Evolutionary conservation across 2,329 filamentous ascomycete species (phyloP), one percentile per base, ranked within the genome.

Genomic region (Cadophora sp.): DNA sequence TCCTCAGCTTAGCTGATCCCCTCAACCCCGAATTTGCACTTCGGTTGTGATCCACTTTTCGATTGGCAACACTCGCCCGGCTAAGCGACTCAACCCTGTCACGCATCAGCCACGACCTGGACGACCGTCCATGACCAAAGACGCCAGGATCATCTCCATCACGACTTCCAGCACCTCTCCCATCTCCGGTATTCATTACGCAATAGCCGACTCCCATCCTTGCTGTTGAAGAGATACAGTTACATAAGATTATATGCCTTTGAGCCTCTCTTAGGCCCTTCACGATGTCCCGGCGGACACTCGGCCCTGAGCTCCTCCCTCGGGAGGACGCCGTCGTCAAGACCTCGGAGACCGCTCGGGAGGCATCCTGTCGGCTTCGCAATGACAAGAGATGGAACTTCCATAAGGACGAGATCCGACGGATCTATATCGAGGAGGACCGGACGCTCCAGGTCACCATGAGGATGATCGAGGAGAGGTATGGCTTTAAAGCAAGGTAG

Each of bases 301-400:
- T 63, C 39, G 61, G 61, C 36, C 61, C 61, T 47, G 61, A 63
- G 48, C 48, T 63, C 48, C 61, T 56, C 61, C 61, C 50, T 56
- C 48, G 48, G 48, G 48, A 63, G 48, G 61, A 63, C 33, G 50
- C 61, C 48, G 61, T 63, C 18, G 50, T 63, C 24, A 63, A 63
- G 61, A 63, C 61, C 39, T 63, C 61, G 45, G 61, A 63, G 48
- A 63, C 61, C 36, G 39, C 61, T 43, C 48, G 61, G 36, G 61
- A 63, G 48, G 61, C 61, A 27, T 63, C 61, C 18, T 63, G 61
- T 53, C 61, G 61, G 50, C 41, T 50, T 45, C 59, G 63, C n/a
- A 68, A 66, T 22, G 63, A 68, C 59, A 65, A 63, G 64, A 68
- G 65, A 51, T 68, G 66, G 66, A 65, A 66, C 9, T 56, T 53